phyloP scores from a whole-genome alignment of 2,329 filamentous ascomycete genomes.

The Falciphora oryzae region DNA sequence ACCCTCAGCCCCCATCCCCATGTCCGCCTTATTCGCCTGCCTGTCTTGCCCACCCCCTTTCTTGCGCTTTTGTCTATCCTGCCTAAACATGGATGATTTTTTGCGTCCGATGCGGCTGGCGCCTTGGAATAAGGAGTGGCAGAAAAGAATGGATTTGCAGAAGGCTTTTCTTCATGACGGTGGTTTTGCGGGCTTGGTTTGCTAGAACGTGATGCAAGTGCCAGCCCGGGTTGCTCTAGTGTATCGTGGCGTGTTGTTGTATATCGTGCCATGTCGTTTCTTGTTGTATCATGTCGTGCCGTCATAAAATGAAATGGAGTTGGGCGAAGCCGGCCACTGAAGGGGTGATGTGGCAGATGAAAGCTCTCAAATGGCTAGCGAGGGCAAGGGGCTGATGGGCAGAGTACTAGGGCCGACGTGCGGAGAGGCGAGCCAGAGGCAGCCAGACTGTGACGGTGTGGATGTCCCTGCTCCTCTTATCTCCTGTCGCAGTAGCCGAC shows the following conservation, averaged over 20 bases:
- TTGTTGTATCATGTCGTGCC: background rate
- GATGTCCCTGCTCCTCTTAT: slow-evolving; percentile 16
- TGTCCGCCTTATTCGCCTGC: background rate
- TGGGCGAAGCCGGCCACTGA: background rate
- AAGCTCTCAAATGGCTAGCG: background rate
- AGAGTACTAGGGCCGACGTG: background rate
- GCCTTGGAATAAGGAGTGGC: background rate
- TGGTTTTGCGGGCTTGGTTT: background rate
- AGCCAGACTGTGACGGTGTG: background rate
- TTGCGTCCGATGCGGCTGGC: background rate
- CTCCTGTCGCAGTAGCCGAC: slow-evolving; percentile 31
- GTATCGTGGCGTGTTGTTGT: background rate
- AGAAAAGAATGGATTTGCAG: background rate
- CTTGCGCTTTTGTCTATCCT: background rate
- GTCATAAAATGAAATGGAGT: background rate
- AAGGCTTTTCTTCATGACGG: background rate
- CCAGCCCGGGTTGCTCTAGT: background rate
- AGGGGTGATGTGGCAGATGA: no score
- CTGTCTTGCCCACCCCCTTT: background rate
- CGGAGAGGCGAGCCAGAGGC: no score
- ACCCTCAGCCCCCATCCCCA: background rate
- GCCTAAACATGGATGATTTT: background rate
- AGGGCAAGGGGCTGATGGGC: no score
- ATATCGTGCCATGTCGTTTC: background rate
- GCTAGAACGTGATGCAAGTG: background rate